Conservation (phyloP, 495 filamentous ascomycete species). For the Xylaria intraflava region DNA sequence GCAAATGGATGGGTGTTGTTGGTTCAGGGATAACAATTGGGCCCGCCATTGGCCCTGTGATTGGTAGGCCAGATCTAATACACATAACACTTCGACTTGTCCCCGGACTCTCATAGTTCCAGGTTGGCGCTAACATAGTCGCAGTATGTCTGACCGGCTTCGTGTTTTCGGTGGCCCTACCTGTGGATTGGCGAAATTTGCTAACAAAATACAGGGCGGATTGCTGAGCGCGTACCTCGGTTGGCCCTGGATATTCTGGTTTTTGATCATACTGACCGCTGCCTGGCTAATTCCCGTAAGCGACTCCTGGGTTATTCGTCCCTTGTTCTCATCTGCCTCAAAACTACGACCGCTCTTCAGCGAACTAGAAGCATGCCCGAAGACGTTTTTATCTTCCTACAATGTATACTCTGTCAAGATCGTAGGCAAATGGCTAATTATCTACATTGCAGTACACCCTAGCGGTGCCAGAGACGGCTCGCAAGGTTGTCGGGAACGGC, state of each 20-base stretch:
- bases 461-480: conserved; percentile 59
- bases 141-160: conserved; percentile 4
- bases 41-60: conserved; percentile 52
- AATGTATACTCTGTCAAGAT: no score
- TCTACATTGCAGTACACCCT: conserved; percentile 33
- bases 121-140: neutral
- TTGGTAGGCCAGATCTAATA: conserved; percentile 29
- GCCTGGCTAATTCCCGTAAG: conserved; percentile 41
- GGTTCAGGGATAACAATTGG: conserved; percentile 47
- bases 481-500: conserved; percentile 68
- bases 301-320: neutral
- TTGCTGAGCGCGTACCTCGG: conserved; percentile 36
- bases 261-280: conserved; percentile 54
- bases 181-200: neutral
- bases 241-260: conserved; percentile 72
- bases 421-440: neutral
- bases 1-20: conserved; percentile 53
- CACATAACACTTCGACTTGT: neutral
- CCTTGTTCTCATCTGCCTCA: neutral
- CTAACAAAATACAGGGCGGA: conserved; percentile 2
- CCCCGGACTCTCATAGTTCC: neutral
- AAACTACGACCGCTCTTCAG: neutral
- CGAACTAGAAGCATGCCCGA: neutral
- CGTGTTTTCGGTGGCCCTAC: neutral
- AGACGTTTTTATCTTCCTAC: neutral